phyloP scores from a whole-genome alignment of 352 stramenopile genomes.

The Globisporangium abappressorium region DNA sequence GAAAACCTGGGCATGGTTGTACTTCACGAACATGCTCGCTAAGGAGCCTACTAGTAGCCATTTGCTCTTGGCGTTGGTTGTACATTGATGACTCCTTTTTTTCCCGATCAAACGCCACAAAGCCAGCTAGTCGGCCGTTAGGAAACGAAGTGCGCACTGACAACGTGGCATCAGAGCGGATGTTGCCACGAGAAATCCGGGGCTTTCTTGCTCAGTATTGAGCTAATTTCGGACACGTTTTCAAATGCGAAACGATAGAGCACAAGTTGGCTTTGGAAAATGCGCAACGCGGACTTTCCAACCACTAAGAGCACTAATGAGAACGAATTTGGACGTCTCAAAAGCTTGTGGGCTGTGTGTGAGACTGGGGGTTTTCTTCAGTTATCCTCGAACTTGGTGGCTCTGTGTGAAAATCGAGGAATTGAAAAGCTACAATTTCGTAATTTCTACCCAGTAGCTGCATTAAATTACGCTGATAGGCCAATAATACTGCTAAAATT shows the following conservation, averaged over 20 bases:
- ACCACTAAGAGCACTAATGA: too few species aligned
- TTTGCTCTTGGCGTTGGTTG: not conserved
- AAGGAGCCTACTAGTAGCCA: too few species aligned
- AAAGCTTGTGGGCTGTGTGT: too few species aligned
- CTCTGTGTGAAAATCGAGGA: not conserved
- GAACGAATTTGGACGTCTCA: too few species aligned
- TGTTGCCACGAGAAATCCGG: not conserved
- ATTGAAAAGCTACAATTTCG: not conserved
- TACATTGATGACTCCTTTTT: not conserved
- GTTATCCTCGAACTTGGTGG: not conserved
- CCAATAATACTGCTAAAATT: not conserved
- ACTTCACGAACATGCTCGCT: not conserved
- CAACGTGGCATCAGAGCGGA: not conserved
- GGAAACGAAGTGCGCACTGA: not conserved
- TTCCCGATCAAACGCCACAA: not conserved
- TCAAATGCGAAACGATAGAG: not conserved
- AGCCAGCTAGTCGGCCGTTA: not conserved
- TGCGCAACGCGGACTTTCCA: not conserved
- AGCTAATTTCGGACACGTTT: not conserved
- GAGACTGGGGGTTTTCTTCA: not conserved
- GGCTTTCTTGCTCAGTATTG: too few species aligned
- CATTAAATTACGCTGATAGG: not conserved
- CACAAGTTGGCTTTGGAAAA: not conserved
- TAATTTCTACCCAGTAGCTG: not conserved
- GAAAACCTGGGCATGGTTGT: not conserved